Conservation (phyloP, 495 filamentous ascomycete genomes). For the Podospora sp. region DNA sequence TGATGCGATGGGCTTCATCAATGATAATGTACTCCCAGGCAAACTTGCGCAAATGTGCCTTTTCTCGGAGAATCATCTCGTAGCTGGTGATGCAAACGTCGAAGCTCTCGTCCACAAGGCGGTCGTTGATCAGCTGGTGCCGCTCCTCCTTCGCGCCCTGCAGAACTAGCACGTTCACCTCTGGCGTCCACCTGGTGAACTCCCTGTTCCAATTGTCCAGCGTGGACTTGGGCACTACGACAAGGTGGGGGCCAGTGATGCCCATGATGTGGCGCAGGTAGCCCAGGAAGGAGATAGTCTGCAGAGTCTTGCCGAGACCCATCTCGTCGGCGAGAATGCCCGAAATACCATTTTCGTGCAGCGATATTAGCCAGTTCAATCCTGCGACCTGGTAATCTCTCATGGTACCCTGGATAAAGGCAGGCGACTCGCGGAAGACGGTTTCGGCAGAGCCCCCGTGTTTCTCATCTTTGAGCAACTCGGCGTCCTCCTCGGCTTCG, state of each 20-base stretch:
- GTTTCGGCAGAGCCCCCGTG: slow-evolving; percentile 82
- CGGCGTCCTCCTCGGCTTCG: slow-evolving; percentile 97
- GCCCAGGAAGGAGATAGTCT: slow-evolving; percentile 87
- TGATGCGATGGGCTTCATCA: slow-evolving; percentile 98
- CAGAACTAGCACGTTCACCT: slow-evolving; percentile 90
- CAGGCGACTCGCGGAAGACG: slow-evolving; percentile 88
- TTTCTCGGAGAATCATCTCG: slow-evolving; percentile 76
- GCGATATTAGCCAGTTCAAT: slow-evolving; percentile 96
- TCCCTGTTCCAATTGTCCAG: slow-evolving; percentile 98
- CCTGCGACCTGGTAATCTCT: slow-evolving; percentile 95
- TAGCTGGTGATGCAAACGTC: slow-evolving; percentile 51
- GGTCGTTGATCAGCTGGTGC: slow-evolving; percentile 83
- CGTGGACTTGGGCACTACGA: slow-evolving; percentile 95
- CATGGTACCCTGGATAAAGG: slow-evolving; percentile 86
- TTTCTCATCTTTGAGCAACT: slow-evolving; percentile 89
- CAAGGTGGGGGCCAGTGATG: slow-evolving; percentile 89
- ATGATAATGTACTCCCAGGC: slow-evolving; percentile 99
- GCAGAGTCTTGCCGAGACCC: slow-evolving; percentile 92
- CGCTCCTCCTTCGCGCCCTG: slow-evolving; percentile 97
- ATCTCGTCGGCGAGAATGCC: slow-evolving; percentile 98
- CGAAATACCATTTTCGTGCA: slow-evolving; percentile 98
- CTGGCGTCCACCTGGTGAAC: slow-evolving; percentile 91
- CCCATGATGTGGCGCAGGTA: slow-evolving; percentile 88
- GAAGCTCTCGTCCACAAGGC: slow-evolving; percentile 77
- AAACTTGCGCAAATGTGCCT: slow-evolving; percentile 93